These are phyloP conservation scores for Penicilliopsis zonata DNA, from an alignment of 495 filamentous ascomycete species.

Conservation along the genomic window DNA sequence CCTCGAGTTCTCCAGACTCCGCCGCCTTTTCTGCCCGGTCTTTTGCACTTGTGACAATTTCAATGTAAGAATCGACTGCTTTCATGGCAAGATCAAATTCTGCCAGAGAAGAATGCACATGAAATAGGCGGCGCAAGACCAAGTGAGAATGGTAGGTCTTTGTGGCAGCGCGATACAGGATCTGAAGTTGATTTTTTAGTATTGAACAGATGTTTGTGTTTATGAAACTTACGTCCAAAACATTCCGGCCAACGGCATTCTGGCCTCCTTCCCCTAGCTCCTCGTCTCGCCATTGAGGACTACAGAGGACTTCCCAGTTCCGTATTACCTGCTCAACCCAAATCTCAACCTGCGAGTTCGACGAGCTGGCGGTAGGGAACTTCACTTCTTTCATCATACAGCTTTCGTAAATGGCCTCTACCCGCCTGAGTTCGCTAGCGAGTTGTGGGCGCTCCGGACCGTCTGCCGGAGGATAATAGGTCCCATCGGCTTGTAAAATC, in stretches of 20 bases:
- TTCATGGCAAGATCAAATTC: constrained; percentile 83
- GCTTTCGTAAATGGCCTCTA: constrained; percentile 64
- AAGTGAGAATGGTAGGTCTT: constrained; percentile 90
- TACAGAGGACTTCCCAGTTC: constrained; percentile 77
- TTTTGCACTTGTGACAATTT: constrained; percentile 71
- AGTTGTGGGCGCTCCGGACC: constrained; percentile 49
- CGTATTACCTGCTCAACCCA: constrained; percentile 69
- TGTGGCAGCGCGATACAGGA: constrained; percentile 74
- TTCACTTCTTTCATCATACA: constrained; percentile 57
- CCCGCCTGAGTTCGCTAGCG: constrained; percentile 56
- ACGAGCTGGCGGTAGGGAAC: constrained; percentile 73
- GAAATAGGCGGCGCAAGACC: constrained; percentile 78
- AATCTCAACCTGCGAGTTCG: constrained; percentile 60
- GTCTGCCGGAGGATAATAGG: constrained; percentile 18
- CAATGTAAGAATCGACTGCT: constrained; percentile 79
- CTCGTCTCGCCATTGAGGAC: constrained; percentile 57
- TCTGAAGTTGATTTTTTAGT: too few species aligned
- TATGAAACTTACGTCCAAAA: constrained; percentile 50
- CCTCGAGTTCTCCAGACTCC: constrained; percentile 64
- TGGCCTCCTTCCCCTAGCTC: constrained; percentile 73
- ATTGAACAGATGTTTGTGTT: constrained; percentile 1
- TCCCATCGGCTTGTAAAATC: constrained; percentile 28
- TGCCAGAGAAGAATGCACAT: constrained; percentile 69
- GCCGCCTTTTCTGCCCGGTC: constrained; percentile 68
- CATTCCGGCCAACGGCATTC: constrained; percentile 52